Evolutionary conservation across 169 alveolate species (phyloP).

Genomic region (Blepharisma undulans): DNA sequence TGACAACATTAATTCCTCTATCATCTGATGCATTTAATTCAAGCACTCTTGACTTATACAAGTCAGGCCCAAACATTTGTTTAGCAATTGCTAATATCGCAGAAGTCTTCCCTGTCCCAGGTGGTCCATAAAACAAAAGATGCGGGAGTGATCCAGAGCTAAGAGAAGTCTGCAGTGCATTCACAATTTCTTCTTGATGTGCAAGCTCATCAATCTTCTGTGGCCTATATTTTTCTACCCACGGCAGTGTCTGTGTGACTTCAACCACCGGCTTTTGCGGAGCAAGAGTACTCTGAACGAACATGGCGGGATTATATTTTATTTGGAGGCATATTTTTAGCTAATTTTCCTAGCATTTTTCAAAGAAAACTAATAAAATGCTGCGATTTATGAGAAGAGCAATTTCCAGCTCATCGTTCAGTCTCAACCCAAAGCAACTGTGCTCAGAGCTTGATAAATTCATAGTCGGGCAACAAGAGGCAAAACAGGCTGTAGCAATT

Average conservation of each 20-base stretch:
- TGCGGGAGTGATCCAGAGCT: slow-evolving; percentile 88
- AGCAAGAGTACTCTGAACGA: slow-evolving; percentile 38
- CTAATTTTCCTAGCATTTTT: not conserved
- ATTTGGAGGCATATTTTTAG: not conserved
- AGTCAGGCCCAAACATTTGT: slow-evolving; percentile 91
- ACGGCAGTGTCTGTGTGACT: slow-evolving; percentile 49
- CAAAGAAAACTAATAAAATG: not conserved
- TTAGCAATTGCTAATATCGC: slow-evolving; percentile 95
- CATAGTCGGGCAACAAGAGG: slow-evolving; percentile 84
- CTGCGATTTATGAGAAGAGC: not conserved
- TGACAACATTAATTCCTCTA: slow-evolving; percentile 96
- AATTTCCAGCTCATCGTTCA: not conserved
- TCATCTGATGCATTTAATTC: slow-evolving; percentile 99
- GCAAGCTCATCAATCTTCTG: slow-evolving; percentile 68
- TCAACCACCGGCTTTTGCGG: slow-evolving; percentile 14
- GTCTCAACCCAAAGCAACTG: slow-evolving; percentile 54
- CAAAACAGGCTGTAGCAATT: slow-evolving; percentile 84
- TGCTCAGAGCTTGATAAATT: slow-evolving; percentile 57
- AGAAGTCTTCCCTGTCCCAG: slow-evolving; percentile 99
- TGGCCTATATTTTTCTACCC: slow-evolving; percentile 88
- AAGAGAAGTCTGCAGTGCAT: slow-evolving; percentile 51
- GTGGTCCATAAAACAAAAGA: slow-evolving; percentile 96
- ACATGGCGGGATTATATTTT: not conserved
- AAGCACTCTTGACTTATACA: slow-evolving; percentile 91
- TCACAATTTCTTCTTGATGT: slow-evolving; percentile 71